Evolutionary conservation across 352 stramenopile species (phyloP).

Genomic region (Phytopythium boreale): DNA sequence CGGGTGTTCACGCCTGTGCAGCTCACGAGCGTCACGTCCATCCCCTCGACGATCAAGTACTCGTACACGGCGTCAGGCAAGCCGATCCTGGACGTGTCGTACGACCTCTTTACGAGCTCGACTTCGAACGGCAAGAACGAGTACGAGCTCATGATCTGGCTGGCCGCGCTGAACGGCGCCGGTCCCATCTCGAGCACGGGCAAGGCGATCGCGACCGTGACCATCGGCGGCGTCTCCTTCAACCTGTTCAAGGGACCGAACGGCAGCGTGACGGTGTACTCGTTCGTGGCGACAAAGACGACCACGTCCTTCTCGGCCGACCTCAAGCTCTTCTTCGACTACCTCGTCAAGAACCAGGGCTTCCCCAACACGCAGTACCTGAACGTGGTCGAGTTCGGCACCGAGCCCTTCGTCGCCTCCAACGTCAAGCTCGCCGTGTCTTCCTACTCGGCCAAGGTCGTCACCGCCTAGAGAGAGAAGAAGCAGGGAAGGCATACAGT

Average conservation of each 20-base stretch:
- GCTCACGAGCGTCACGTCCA: constrained; percentile 27
- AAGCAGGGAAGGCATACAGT: no score
- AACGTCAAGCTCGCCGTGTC: constrained; percentile 28
- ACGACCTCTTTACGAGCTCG: constrained; percentile 37
- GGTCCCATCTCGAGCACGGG: constrained; percentile 30
- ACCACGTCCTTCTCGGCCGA: constrained; percentile 30
- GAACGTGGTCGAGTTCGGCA: constrained; percentile 23
- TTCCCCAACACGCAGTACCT: constrained; percentile 24
- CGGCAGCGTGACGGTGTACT: constrained; percentile 34
- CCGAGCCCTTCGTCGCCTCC: constrained; percentile 27
- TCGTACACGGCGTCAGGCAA: constrained; percentile 24
- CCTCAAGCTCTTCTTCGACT: constrained; percentile 26
- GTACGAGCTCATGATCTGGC: constrained; percentile 40
- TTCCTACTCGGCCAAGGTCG: constrained; percentile 21
- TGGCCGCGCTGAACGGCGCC: constrained; percentile 27
- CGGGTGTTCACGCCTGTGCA: constrained; percentile 22
- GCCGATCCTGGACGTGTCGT: constrained; percentile 19
- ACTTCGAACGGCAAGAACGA: constrained; percentile 20
- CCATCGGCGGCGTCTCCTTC: constrained; percentile 19
- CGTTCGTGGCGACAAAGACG: constrained; percentile 25
- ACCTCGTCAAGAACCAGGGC: constrained; percentile 16
- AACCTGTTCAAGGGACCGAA: constrained; percentile 34
- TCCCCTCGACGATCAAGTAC: constrained; percentile 32
- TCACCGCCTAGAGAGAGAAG: constrained; percentile 11
- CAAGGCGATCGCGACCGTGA: constrained; percentile 27